Evolutionary conservation across 441 rosid species (phyloP).

Genomic region (Adansonia madagascariensis): DNA sequence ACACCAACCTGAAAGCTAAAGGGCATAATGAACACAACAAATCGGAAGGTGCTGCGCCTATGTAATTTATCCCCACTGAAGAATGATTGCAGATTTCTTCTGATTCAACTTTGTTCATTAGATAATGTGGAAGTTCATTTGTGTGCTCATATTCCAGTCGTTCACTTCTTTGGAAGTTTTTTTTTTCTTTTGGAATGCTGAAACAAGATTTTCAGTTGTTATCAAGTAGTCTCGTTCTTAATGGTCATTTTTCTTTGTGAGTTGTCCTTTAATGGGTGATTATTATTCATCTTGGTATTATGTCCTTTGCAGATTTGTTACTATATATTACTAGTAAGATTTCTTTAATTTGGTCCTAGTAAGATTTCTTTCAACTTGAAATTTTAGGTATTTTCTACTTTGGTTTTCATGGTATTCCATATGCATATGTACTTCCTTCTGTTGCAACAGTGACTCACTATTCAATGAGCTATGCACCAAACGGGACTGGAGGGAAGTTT

Average conservation of each 20-base stretch:
- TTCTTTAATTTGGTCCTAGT: constrained; percentile 34
- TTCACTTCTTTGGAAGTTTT: too few species aligned
- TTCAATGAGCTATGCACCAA: constrained; percentile 68
- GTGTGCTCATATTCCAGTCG: too few species aligned
- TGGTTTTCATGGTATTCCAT: constrained; percentile 76
- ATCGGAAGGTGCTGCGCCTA: too few species aligned
- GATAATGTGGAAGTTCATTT: too few species aligned
- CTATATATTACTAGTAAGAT: constrained; percentile 39
- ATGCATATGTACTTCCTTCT: constrained; percentile 70
- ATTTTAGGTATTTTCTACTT: constrained; percentile 62
- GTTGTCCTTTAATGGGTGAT: neutral
- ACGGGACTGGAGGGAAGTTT: constrained; percentile 75
- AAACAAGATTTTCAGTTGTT: neutral
- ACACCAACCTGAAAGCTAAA: too few species aligned
- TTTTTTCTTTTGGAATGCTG: too few species aligned
- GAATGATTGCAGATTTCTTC: too few species aligned
- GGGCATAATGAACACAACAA: too few species aligned
- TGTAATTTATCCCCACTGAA: too few species aligned
- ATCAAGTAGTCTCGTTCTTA: constrained; percentile 11
- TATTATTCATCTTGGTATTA: constrained; percentile 20
- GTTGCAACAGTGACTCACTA: constrained; percentile 77
- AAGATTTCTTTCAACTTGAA: constrained; percentile 54
- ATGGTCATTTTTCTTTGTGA: constrained; percentile 11
- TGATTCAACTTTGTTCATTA: too few species aligned
- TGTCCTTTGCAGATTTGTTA: constrained; percentile 26